Percentiles rank a stretch among this genome's conserved stretches.
phyloP scores from a whole-genome alignment of 495 filamentous ascomycete species.

The Aspergillus wentii region DNA sequence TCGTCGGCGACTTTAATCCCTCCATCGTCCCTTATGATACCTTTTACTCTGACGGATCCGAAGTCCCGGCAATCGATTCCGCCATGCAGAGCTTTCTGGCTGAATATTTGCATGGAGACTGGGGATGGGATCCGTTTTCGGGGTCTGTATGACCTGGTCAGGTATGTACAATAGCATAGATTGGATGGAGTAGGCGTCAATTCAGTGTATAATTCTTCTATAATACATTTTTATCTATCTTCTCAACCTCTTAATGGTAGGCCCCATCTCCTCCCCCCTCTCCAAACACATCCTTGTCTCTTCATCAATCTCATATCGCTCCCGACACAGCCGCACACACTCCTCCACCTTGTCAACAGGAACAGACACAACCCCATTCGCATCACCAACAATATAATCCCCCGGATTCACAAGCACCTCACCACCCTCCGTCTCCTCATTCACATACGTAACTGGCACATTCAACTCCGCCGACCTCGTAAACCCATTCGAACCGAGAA shows the following conservation, averaged over 20 bases:
- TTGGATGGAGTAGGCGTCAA: too few species aligned
- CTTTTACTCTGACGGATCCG: background rate
- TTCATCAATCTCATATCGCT: conserved; percentile 22
- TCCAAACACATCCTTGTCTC: conserved; percentile 16
- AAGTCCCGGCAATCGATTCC: conserved; percentile 8
- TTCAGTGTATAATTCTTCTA: too few species aligned
- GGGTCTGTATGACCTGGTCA: conserved; percentile 4
- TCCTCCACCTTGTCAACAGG: conserved; percentile 13
- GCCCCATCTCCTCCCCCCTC: conserved; percentile 20
- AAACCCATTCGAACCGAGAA: conserved; percentile 17
- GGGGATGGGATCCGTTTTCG: conserved; percentile 23
- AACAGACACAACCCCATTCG: conserved; percentile 48
- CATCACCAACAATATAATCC: conserved; percentile 53
- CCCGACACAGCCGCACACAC: conserved; percentile 17
- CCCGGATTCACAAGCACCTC: conserved; percentile 47
- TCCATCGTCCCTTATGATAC: background rate
- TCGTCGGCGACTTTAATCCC: conserved; percentile 3
- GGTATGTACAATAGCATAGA: too few species aligned
- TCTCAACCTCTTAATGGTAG: conserved; percentile 19
- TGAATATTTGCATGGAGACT: conserved; percentile 19
- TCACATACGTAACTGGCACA: conserved; percentile 26
- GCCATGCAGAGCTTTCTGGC: conserved; percentile 20
- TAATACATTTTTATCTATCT: conserved; percentile 7
- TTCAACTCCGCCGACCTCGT: conserved; percentile 22
- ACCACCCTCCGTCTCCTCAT: conserved; percentile 25